These are phyloP conservation scores for Cytidiella melzeri DNA, from an alignment of 768 basidiomycete species.

Conservation along the genomic window DNA sequence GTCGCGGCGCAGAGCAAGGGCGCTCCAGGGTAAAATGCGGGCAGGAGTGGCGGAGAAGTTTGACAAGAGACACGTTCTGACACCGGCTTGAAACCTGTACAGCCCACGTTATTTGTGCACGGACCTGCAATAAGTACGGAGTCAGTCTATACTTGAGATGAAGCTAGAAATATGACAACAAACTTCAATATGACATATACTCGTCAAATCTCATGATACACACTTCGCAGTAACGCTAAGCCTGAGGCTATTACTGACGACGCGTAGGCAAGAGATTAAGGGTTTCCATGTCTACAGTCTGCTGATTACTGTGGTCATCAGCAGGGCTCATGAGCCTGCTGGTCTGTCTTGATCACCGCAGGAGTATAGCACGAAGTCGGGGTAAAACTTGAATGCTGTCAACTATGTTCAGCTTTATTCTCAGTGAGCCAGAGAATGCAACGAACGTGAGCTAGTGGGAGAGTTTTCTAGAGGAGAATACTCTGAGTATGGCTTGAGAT, in stretches of 20 bases:
- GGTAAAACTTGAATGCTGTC: background rate
- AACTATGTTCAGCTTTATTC: background rate
- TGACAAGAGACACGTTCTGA: too few relatives aligned
- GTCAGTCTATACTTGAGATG: too few relatives aligned
- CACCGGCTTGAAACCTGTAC: too few relatives aligned
- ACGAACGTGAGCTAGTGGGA: background rate
- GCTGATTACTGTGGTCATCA: background rate
- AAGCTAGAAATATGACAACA: too few relatives aligned
- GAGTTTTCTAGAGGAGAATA: background rate
- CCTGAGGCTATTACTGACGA: too few relatives aligned
- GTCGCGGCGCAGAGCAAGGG: too few relatives aligned
- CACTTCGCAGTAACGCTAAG: background rate
- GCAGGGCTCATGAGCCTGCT: background rate
- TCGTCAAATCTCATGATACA: background rate
- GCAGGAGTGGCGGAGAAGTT: too few relatives aligned
- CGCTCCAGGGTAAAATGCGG: too few relatives aligned
- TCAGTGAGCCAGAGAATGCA: background rate
- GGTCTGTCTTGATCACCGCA: background rate
- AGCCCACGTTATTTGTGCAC: too few relatives aligned
- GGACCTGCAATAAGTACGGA: too few relatives aligned
- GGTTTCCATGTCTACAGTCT: background rate
- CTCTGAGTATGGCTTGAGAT: background rate
- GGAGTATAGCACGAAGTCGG: background rate
- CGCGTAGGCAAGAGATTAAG: too few relatives aligned
- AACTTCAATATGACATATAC: too few relatives aligned